phyloP scores from a whole-genome alignment of 208 protist species.

The Perkinsela sp. region DNA sequence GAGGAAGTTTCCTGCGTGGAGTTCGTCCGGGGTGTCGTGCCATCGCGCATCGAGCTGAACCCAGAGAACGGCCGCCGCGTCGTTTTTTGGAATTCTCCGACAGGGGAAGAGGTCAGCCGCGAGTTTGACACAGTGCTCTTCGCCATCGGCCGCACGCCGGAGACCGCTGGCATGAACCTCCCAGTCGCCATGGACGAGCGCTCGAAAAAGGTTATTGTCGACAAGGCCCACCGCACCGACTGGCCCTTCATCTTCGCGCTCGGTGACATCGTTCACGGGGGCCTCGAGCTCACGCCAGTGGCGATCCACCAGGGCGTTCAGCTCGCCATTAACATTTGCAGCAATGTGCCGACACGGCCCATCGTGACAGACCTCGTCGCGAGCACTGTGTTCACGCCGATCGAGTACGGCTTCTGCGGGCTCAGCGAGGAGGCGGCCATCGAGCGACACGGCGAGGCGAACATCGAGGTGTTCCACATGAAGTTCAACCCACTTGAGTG shows the following conservation, averaged over 20 bases:
- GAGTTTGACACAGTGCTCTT: conserved; percentile 52
- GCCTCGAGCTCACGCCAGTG: conserved; percentile 40
- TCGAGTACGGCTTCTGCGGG: conserved; percentile 60
- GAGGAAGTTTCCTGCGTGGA: conserved; percentile 5
- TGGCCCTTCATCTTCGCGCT: conserved; percentile 52
- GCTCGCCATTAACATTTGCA: conserved; percentile 19
- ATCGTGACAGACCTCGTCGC: conserved; percentile 23
- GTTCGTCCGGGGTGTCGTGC: conserved; percentile 4
- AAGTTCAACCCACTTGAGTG: conserved; percentile 43
- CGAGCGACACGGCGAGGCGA: conserved; percentile 19
- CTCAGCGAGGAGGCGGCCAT: conserved; percentile 42
- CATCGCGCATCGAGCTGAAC: conserved; percentile 4
- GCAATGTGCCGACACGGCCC: neutral
- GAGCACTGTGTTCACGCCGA: conserved; percentile 66
- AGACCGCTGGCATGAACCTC: conserved; percentile 13
- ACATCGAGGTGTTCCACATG: conserved; percentile 37
- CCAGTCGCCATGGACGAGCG: conserved; percentile 11
- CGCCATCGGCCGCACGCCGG: conserved; percentile 31
- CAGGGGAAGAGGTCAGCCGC: conserved; percentile 5
- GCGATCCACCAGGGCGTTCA: conserved; percentile 46
- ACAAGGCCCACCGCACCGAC: conserved; percentile 18
- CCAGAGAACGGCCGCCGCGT: neutral
- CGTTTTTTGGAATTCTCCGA: neutral
- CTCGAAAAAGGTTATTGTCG: conserved; percentile 13
- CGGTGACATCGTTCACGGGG: conserved; percentile 25